Base-by-base conservation (phyloP, 345 rosid genomes). In the Sonneratia alba region DNA sequence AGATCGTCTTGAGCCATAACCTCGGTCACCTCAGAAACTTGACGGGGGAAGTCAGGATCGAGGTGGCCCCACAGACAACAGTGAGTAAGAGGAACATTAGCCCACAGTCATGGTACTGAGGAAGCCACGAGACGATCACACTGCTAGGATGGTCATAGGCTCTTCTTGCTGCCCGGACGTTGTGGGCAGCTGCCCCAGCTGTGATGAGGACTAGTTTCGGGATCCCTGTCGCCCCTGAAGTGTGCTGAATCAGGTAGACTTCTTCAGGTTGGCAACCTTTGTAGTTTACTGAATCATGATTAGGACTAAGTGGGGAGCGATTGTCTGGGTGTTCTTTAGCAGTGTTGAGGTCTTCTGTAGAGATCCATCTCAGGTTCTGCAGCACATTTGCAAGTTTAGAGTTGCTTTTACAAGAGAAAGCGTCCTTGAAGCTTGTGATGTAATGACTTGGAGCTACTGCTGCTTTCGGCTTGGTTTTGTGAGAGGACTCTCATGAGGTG, bases 81-180 rank as follows among this genome's bases (percentile, higher is more conserved):
- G 83, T 82, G 66, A 88, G 81, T 22, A 86, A 59, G 80, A 88
- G 72, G 66, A 88, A 88, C 81, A 86, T 81, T 22, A 86, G 85
- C 65, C 90, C 93, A 45, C 90, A 86, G 40, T 86, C 93, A 45
- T 88, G 90, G 79, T 86, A 86, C 74, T 83, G 93, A 42, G 90
- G 90, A 77, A 88, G 73, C 90, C 89, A 88, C 0, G 89, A 86
- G 34, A 75, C 82, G 4, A 86, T 77, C 8, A 74, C 77, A 40
- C 87, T 86, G 59, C 77, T 83, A 0, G 87, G 90, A 69, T 82
- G 83, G 71, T 85, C 87, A 0, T 86, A 88, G 36, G 85, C 76
- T 73, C 80, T 88, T 53, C 91, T 84, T 0, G 89, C 93, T 16
- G 79, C 71, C 66, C 91, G 80, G 38, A 81, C 91, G 32, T 88